Conservation (phyloP, 2,329 filamentous ascomycete species). For the Fusarium clavum region DNA sequence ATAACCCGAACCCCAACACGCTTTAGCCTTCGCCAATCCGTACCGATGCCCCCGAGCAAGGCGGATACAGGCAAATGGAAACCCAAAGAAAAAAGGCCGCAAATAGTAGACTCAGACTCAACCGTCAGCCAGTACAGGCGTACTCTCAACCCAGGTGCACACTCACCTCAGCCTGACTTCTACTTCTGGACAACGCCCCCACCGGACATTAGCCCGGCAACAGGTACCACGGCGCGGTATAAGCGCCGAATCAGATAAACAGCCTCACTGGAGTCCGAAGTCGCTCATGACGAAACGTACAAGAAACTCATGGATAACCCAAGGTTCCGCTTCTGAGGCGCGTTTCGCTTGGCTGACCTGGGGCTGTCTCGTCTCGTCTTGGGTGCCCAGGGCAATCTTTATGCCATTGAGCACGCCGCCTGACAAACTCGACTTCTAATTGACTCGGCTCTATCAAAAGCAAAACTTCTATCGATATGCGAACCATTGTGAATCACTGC, state of each 20-base stretch:
- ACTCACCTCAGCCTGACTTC: constrained; percentile 22
- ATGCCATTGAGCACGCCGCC: constrained; percentile 1
- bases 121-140: constrained; percentile 28
- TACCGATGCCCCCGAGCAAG: constrained; percentile 38
- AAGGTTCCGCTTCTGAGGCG: constrained; percentile 8
- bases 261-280: constrained; percentile 43
- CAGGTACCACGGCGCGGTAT: constrained; percentile 38
- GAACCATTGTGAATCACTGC: constrained; percentile 3
- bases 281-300: constrained; percentile 40
- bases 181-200: constrained; percentile 14
- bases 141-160: constrained; percentile 29
- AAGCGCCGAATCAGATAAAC: constrained; percentile 35
- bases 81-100: constrained; percentile 44
- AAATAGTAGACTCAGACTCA: constrained; percentile 20
- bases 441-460: constrained; percentile 23
- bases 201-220: constrained; percentile 44
- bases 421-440: constrained; percentile 2
- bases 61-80: constrained; percentile 34
- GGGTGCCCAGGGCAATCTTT: neutral
- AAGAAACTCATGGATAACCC: constrained; percentile 9
- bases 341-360: constrained; percentile 17
- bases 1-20: constrained; percentile 46
- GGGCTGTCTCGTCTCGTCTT: neutral
- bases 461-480: constrained; percentile 12
- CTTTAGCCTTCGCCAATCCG: constrained; percentile 35